Percentiles rank a stretch among this genome's conserved stretches.
Evolutionary conservation across 1,284 basidiomycete genomes (phyloP).

Genomic region (Cystobasidiaceae sp.): DNA sequence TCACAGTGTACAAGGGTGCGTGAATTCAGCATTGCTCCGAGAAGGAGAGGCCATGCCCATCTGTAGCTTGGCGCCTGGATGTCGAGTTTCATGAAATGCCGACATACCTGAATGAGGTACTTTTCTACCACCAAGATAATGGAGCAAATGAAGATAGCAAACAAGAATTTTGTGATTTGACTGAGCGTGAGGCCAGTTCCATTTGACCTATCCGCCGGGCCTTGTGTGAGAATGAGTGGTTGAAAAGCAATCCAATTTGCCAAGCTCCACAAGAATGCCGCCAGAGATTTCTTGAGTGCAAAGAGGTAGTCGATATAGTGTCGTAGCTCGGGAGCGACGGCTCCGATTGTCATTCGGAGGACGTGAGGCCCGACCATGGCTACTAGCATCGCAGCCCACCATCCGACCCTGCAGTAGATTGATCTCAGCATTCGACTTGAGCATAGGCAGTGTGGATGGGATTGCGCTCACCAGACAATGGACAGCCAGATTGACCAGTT

Average conservation of each 20-base stretch:
- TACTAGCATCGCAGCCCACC: slow-evolving; percentile 70
- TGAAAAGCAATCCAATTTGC: slow-evolving; percentile 44
- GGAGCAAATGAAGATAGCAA: slow-evolving; percentile 68
- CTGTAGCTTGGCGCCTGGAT: slow-evolving; percentile 3
- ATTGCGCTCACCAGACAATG: slow-evolving; percentile 35
- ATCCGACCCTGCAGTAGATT: slow-evolving; percentile 64
- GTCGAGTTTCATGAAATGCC: background rate
- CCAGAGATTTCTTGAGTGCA: slow-evolving; percentile 61
- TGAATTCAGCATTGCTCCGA: background rate
- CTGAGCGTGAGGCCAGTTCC: slow-evolving; percentile 47
- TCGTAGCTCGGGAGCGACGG: slow-evolving; percentile 49
- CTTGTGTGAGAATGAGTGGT: slow-evolving; percentile 26
- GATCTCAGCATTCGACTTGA: slow-evolving; percentile 62
- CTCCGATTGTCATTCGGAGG: slow-evolving; percentile 58
- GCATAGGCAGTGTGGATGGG: background rate
- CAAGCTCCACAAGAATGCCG: slow-evolving; percentile 40
- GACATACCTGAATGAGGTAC: slow-evolving; percentile 71
- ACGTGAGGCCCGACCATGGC: slow-evolving; percentile 37
- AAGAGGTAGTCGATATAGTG: slow-evolving; percentile 62
- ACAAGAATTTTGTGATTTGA: slow-evolving; percentile 62
- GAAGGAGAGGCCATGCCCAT: no score
- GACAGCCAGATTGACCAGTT: slow-evolving; percentile 65
- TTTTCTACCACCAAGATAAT: slow-evolving; percentile 75
- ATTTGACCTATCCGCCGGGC: slow-evolving; percentile 17
- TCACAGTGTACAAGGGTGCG: background rate